A percentile compares a stretch with the other conserved stretches of the same genome.
These are phyloP conservation scores for Chlorella sp. DNA, from an alignment of 139 green algal species.

Conservation along the genomic window DNA sequence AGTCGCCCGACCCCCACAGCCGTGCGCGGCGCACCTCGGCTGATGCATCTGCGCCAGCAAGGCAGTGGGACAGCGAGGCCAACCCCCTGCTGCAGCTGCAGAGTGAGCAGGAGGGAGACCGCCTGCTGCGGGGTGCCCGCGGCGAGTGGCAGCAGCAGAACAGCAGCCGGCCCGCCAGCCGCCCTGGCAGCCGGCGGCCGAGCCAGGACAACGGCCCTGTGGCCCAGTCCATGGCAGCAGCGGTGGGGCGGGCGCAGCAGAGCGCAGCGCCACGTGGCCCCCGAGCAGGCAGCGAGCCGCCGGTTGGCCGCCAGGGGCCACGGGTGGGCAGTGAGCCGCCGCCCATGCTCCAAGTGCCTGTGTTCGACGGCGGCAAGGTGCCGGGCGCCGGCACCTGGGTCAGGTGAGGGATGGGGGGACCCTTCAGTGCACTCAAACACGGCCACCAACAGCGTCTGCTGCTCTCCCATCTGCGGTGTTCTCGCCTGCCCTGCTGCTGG, in stretches of 20 bases:
- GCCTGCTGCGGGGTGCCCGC: neutral
- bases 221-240: no score
- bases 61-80: slow-evolving; percentile 8
- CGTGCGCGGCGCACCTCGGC: neutral
- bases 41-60: slow-evolving; percentile 6
- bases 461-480: neutral
- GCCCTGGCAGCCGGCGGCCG: no score
- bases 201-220: no score
- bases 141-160: slow-evolving; percentile 14
- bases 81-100: slow-evolving; percentile 12
- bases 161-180: neutral
- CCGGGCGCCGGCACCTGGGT: slow-evolving; percentile 27
- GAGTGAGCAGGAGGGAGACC: neutral
- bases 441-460: no score
- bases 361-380: slow-evolving; percentile 11
- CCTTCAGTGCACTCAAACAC: no score
- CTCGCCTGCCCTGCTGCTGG: neutral
- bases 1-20: slow-evolving; percentile 18
- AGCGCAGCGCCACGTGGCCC: neutral
- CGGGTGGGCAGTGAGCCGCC: neutral
- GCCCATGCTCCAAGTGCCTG: neutral
- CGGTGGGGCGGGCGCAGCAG: neutral
- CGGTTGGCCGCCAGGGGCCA: neutral
- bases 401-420: neutral
- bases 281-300: neutral